Evolutionary conservation across 352 stramenopile genomes (phyloP).

Genomic region (Discostella stelligera): DNA sequence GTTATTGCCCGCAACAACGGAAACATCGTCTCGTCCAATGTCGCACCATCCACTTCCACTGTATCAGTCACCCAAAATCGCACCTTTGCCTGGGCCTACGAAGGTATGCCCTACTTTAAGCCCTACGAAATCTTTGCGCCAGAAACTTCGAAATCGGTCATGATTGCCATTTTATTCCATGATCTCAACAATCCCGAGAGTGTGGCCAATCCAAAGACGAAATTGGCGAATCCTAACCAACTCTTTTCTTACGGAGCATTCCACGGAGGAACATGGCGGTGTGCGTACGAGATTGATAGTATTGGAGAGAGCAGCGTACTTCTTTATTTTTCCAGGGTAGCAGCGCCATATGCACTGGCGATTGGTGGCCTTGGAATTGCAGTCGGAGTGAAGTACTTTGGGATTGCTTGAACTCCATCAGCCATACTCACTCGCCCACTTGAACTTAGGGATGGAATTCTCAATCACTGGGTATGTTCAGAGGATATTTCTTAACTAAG

Average conservation of each 20-base stretch:
- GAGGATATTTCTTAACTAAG: not conserved
- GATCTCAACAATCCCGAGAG: slow-evolving; percentile 77
- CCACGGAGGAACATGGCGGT: slow-evolving; percentile 81
- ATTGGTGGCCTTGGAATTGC: slow-evolving; percentile 43
- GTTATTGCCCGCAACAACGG: slow-evolving; percentile 83
- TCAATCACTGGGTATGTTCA: not conserved
- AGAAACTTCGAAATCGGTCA: slow-evolving; percentile 84
- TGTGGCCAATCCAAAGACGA: slow-evolving; percentile 66
- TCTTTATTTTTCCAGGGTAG: slow-evolving; percentile 77
- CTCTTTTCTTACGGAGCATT: slow-evolving; percentile 80
- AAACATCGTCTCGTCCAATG: slow-evolving; percentile 85
- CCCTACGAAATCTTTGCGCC: slow-evolving; percentile 83
- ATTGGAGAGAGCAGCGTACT: slow-evolving; percentile 82
- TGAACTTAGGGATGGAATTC: not conserved
- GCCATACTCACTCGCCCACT: not conserved
- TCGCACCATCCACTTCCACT: slow-evolving; percentile 88
- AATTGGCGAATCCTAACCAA: slow-evolving; percentile 80
- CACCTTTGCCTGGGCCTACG: slow-evolving; percentile 84
- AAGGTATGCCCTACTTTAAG: slow-evolving; percentile 83
- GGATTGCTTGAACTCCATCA: slow-evolving; percentile 26
- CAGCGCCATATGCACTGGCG: slow-evolving; percentile 50
- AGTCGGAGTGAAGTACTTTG: slow-evolving; percentile 36
- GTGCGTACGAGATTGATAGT: slow-evolving; percentile 80
- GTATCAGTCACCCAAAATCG: slow-evolving; percentile 79
- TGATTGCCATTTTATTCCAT: slow-evolving; percentile 80